A percentile compares a stretch with the other conserved stretches of the same genome.
These are phyloP conservation scores for Heliosperma pusillum DNA, from an alignment of 148 eudicot genomes.

Conservation along the genomic window DNA sequence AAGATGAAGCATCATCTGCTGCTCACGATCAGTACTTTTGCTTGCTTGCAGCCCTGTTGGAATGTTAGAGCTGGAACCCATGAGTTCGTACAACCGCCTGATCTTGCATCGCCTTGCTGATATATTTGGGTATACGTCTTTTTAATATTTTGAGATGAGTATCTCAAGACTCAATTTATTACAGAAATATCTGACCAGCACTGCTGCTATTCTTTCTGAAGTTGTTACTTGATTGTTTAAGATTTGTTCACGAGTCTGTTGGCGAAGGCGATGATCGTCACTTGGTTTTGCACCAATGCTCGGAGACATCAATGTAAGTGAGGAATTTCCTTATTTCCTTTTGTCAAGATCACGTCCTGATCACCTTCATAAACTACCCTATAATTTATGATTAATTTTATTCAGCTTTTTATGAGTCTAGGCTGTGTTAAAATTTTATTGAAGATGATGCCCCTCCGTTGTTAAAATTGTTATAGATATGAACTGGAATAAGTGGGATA, in stretches of 20 bases:
- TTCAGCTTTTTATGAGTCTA: background rate
- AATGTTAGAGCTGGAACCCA: constrained; percentile 80
- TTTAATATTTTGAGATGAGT: background rate
- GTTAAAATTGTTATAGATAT: background rate
- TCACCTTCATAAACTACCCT: background rate
- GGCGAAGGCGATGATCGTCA: constrained; percentile 93
- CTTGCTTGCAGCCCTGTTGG: constrained; percentile 53
- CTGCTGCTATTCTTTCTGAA: constrained; percentile 15
- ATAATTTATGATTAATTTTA: background rate
- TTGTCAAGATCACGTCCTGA: background rate
- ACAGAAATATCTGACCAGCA: background rate
- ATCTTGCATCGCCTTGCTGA: constrained; percentile 96
- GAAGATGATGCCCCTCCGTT: background rate
- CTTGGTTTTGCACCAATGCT: constrained; percentile 71
- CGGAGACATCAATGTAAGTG: constrained; percentile 88
- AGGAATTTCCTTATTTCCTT: background rate
- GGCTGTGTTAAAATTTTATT: too few relatives aligned
- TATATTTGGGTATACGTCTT: constrained; percentile 67
- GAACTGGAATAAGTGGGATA: background rate
- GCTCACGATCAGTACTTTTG: background rate
- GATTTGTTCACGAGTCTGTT: constrained; percentile 85
- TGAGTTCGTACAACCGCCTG: constrained; percentile 85
- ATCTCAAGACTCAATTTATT: background rate
- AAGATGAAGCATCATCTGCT: background rate
- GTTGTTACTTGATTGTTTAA: constrained; percentile 27